Base-by-base conservation (phyloP, 106 monocot species). In the Dendrobium officinale region DNA sequence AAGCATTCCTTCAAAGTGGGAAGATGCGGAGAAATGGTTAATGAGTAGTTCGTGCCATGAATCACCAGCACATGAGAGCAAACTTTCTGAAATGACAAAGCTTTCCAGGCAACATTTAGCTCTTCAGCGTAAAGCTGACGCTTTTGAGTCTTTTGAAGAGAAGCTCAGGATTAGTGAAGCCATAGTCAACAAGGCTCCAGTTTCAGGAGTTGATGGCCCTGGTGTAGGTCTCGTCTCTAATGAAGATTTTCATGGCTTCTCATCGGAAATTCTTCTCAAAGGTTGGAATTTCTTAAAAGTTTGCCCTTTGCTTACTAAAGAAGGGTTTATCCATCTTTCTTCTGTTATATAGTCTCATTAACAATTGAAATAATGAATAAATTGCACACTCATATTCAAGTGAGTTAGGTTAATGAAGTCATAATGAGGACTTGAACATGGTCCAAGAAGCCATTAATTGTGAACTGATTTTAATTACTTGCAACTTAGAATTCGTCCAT, bases 21-120 rank as follows among this genome's bases (percentile, higher is more conserved):
- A 96, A 10, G 91, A 96, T 82, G 96, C 96, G 8, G 91, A 96
- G 85, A 96, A 96, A 79, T 96, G 96, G 96, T 44, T 96, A 51
- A 85, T 91, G 67, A 85, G 85, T 45, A 84, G 82, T 77, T 87
- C 93, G 41, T 91, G 87, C 87, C 84, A 89, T 82, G 86, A 87
- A 33, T 90, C 92, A 43, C 89, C 92, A 49, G 84, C 86, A 29
- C 87, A 88, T 83, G 77, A 20, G 42, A 64, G 31, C 5, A 88
- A 86, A 73, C 64, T 72, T 29, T 68, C 75, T 43, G 83, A 85
- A 3, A 64, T 22, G 43, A 41, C 81, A 27, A 91, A 82, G 67
- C 18, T 79, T 18, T 79, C 77, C 17, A 83, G 75, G 56, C 85
- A 88, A 64, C 74, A 43, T 40, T 86, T 80, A 73, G 79, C 15